Evolutionary conservation across 805 yeast species (phyloP).

Genomic region (Yamadazyma nakazawae): DNA sequence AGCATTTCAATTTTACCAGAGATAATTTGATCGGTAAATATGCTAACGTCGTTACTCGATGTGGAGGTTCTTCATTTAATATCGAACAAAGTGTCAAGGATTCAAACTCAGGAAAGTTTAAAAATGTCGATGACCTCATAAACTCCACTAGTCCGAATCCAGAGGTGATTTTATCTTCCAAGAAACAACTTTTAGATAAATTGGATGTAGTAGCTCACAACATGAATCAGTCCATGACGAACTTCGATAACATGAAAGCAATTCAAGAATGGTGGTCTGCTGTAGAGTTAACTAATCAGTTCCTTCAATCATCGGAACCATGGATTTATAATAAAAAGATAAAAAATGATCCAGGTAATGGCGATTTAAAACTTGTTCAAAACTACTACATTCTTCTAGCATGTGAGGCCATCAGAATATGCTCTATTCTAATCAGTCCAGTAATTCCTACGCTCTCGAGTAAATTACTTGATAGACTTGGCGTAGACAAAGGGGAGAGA

Average conservation of each 20-base stretch:
- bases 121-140: slow-evolving; percentile 23
- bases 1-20: slow-evolving; percentile 48
- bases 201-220: slow-evolving; percentile 32
- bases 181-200: slow-evolving; percentile 21
- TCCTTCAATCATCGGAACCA: slow-evolving; percentile 70
- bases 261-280: slow-evolving; percentile 57
- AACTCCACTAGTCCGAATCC: slow-evolving; percentile 10
- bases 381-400: slow-evolving; percentile 61
- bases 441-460: slow-evolving; percentile 65
- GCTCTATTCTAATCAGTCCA: slow-evolving; percentile 66
- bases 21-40: slow-evolving; percentile 74
- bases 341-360: slow-evolving; percentile 16
- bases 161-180: slow-evolving; percentile 14
- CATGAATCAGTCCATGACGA: slow-evolving; percentile 43
- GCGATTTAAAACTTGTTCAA: slow-evolving; percentile 16
- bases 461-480: slow-evolving; percentile 58
- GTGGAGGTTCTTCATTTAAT: slow-evolving; percentile 67
- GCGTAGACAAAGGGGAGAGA: slow-evolving; percentile 46
- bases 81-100: slow-evolving; percentile 43
- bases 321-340: slow-evolving; percentile 53
- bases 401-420: slow-evolving; percentile 66
- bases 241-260: slow-evolving; percentile 55
- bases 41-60: slow-evolving; percentile 74
- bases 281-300: slow-evolving; percentile 57
- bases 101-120: slow-evolving; percentile 19